Base-by-base conservation (phyloP, 2,329 filamentous ascomycete genomes). In the Bertia moriformis region DNA sequence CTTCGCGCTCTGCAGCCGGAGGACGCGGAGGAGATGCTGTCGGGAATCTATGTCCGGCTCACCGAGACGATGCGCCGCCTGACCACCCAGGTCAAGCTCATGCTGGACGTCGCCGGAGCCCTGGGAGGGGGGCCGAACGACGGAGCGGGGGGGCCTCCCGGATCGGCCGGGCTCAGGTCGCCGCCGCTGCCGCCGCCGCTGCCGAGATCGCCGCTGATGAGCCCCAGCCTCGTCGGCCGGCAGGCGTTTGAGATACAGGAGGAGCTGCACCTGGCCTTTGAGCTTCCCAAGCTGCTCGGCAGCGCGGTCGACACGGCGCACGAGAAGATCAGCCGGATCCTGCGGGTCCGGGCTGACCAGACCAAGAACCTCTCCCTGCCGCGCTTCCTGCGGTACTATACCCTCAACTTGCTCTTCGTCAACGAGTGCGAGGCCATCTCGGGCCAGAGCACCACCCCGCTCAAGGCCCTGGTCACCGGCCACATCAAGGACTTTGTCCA, bases 1-100 rank as follows among this genome's bases (percentile, higher is more conserved):
- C 63, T 98, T 19, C 78, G 89, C 14, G 78, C 84, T 0, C 63
- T 98, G 42, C 87, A 93, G 40, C 66, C 84, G 1, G 77, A 81
- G 41, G 87, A 93, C 57, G 85, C 87, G 0, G 89, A 96, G 57
- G 73, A 78, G 4, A 72, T 96, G 48, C 70, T 96, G 13, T 66
- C 77, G 19, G 83, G 76, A 41, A 82, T 93, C 14, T 98, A 96
- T 51, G 81, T 87, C 14, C 78, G 83, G 22, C 80, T 95, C 5
- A 82, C 89, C 3, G 91, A 98, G 61, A 84, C 84, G 3, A 57
- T 98, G 37, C 71, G 91, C 41, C 73, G 91, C 50, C 63, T 95
- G 4, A 86, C 85, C 14, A 88, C 86, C 0, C 89, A 96, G 54
- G 83, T 91, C 40, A 98, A 98, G 56, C 78, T 96, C 7, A 61